Percentiles rank a stretch among this genome's conserved stretches.
These are phyloP conservation scores for Jatropha podagrica DNA, from an alignment of 441 rosid species.

Conservation along the genomic window DNA sequence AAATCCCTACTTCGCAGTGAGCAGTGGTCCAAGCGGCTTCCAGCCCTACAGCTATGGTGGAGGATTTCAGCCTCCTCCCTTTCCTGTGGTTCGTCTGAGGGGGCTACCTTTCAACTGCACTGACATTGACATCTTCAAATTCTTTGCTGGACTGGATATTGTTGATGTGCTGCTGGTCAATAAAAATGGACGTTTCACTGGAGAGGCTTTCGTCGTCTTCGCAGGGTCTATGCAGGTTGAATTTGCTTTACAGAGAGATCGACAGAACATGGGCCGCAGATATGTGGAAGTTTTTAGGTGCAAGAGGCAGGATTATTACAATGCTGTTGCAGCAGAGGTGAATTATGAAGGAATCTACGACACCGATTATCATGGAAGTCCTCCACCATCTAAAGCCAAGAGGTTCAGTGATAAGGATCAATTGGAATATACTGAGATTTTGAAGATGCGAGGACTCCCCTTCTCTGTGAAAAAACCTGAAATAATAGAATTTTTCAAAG, in stretches of 20 bases:
- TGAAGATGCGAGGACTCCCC: conserved; percentile 91
- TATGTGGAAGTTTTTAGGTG: conserved; percentile 88
- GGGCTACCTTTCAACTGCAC: conserved; percentile 94
- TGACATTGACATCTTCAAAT: conserved; percentile 83
- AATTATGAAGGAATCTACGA: conserved; percentile 72
- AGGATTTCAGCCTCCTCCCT: conserved; percentile 53
- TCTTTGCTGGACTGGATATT: conserved; percentile 88
- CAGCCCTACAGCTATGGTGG: conserved; percentile 58
- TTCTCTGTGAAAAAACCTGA: conserved; percentile 68
- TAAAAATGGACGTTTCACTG: conserved; percentile 76
- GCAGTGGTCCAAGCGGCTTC: conserved; percentile 56
- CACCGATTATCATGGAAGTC: conserved; percentile 58
- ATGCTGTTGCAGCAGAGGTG: conserved; percentile 80
- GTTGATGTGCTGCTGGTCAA: conserved; percentile 78
- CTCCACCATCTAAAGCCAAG: conserved; percentile 69
- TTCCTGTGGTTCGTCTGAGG: conserved; percentile 89
- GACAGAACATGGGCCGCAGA: conserved; percentile 84
- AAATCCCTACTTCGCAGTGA: conserved; percentile 99
- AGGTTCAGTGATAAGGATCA: conserved; percentile 67
- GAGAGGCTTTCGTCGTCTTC: conserved; percentile 86
- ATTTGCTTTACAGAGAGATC: conserved; percentile 78
- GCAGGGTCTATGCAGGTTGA: conserved; percentile 78
- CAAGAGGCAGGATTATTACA: conserved; percentile 79
- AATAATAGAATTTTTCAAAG: conserved; percentile 65
- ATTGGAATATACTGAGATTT: conserved; percentile 65